Evolutionary conservation across 495 filamentous ascomycete genomes (phyloP).

Genomic region (Penicillium atrosanguineum): DNA sequence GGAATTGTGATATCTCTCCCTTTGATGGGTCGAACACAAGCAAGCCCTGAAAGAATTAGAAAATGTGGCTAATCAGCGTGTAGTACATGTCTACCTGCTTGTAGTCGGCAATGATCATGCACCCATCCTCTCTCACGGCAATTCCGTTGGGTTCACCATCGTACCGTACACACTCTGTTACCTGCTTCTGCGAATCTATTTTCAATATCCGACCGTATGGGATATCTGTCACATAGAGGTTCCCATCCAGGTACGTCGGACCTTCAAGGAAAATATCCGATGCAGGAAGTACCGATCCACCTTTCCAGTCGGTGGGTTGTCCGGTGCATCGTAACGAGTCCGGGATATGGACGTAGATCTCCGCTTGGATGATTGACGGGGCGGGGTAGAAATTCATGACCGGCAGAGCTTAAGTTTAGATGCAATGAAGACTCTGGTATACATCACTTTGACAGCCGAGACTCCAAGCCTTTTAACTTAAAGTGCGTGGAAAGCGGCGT

Average conservation of each 20-base stretch:
- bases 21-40: constrained; percentile 17
- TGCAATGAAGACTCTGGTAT: no score
- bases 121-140: constrained; percentile 17
- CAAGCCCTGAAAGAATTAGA: no score
- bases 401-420: no score
- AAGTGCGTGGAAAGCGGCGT: no score
- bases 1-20: constrained; percentile 4
- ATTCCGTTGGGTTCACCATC: constrained; percentile 31
- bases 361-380: constrained; percentile 19
- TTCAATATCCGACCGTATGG: constrained; percentile 30
- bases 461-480: no score
- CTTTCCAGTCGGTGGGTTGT: constrained; percentile 17
- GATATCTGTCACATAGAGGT: constrained; percentile 25
- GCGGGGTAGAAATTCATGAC: constrained; percentile 28
- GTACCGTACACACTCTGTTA: constrained; percentile 18
- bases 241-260: constrained; percentile 14
- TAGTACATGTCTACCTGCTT: no score
- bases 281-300: constrained; percentile 15
- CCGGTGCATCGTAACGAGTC: constrained; percentile 16
- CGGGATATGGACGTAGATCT: constrained; percentile 18
- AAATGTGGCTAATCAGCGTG: no score
- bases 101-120: constrained; percentile 27
- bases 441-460: no score
- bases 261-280: constrained; percentile 27
- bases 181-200: constrained; percentile 15